Evolutionary conservation across 371 early-diverging fungal species (phyloP), one percentile per base, ranked within the genome.

Genomic region (Vairimorpha necatrix): DNA sequence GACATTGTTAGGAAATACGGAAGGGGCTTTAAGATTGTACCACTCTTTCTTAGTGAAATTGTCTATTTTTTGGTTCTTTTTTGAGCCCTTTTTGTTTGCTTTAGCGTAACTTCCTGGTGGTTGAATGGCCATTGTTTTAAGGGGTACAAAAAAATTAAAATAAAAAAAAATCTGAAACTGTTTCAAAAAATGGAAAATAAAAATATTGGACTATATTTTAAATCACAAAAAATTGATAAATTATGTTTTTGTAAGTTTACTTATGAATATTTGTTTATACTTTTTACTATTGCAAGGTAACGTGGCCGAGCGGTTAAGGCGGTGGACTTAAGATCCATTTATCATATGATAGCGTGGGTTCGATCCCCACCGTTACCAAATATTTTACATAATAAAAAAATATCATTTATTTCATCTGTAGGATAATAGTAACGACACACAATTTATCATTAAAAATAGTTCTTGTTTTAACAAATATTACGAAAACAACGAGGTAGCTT

Each of bases 31-130:
- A 33, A 85, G 74, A 61, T 75, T 77, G 71, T 80, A 83, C 53
- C 67, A 80, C 34, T 85, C 81, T 62, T 83, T 83, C 69, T 82
- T 85, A 26, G 38, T 26, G 67, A 82, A 80, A 26, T 70, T 54
- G 66, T 85, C 80, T 61, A 69, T 69, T 20, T 47, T 61, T 32
- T 13, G 39, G 58, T 65, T 67, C 50, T 75, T 74, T 62, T 79
- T 79, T 56, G 54, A 63, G 18, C 80, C 78, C 60, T 82, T 83
- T 68, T 80, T 85, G 22, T 61, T 48, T 30, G 68, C 73, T 66
- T 78, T 76, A 47, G 46, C 70, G 33, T 79, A 74, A 1, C 54
- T 48, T 16, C 79, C 79, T 60, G 79, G 50, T 74, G 79, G 67
- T 71, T 74, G 66, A 62, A 79, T 75, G 22, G 79, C 79, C 79